Evolutionary conservation across 2,329 filamentous ascomycete species (phyloP), one percentile per base, ranked within the genome.

Genomic region (Hymenoscyphus salicellus): DNA sequence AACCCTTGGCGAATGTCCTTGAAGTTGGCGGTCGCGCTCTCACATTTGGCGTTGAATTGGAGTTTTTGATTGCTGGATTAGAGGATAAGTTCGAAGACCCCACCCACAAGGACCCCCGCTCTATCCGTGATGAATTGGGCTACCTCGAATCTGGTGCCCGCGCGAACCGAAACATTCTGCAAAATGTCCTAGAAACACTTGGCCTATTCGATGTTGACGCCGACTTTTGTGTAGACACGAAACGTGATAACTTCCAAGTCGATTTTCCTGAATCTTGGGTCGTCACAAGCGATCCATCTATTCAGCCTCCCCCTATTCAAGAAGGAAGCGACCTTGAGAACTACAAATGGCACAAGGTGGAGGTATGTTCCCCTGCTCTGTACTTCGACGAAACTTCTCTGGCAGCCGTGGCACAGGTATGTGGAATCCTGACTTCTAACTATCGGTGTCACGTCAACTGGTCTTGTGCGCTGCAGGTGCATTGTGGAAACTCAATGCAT

Each of bases 381-480:
- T 36, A 17, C 16, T 61, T 32, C 59, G 33, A 14, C 26, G 23
- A 52, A 3, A 30, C 2, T n/a, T 30, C 59, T 36, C 43, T 61
- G 8, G 36, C 11, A 10, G 41, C 23, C 7, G 59, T 61, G 7
- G 17, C 16, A 2, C 32, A 52, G 7, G n/a, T 61, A 5, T 61
- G 59, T 23, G n/a, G 28, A n/a, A 20, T 32, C 11, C 11, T 60
- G 3, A n/a, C 10, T 3, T 14, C 11, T 11, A 23, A 11, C 11
- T 61, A 11, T 28, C 38, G 59, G 1, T 20, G 55, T 10, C 23
- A 52, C 16, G 23, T 63, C 11, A 59, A 43, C 55, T 8, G 2
- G 8, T 49, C 36, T 23, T 58, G 38, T n/a, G 61, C 36, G 16
- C 11, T 63, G 14, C 55, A 63, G n/a, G 38, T 58, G 5, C 61